Evolutionary conservation across 768 basidiomycete species (phyloP).

Genomic region (Tephrocybe rancida): DNA sequence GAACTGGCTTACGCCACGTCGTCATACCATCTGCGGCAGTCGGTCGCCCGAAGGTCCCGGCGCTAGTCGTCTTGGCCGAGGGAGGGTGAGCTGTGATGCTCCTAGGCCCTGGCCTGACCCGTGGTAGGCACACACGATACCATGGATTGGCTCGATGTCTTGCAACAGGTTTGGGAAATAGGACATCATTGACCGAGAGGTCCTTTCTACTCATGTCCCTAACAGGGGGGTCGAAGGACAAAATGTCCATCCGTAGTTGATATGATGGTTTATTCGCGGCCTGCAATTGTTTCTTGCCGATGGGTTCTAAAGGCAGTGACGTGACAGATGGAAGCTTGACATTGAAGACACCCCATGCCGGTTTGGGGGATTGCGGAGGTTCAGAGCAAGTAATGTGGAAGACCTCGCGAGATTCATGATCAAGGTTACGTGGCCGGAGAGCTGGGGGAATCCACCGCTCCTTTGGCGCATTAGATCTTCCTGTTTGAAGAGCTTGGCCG

Average conservation of each 20-base stretch:
- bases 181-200: conserved; percentile 62
- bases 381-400: conserved; percentile 49
- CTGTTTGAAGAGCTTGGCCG: conserved; percentile 17
- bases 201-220: conserved; percentile 64
- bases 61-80: conserved; percentile 25
- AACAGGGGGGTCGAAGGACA: conserved; percentile 74
- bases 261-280: conserved; percentile 39
- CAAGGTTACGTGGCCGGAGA: conserved; percentile 39
- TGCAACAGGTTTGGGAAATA: conserved; percentile 52
- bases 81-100: conserved; percentile 27
- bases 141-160: conserved; percentile 40
- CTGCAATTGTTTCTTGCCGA: conserved; percentile 51
- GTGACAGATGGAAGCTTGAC: conserved; percentile 53
- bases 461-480: conserved; percentile 28
- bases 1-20: conserved; percentile 46
- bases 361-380: conserved; percentile 50
- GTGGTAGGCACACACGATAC: conserved; percentile 45
- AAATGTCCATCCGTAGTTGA: conserved; percentile 59
- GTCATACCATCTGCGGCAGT: conserved; percentile 39
- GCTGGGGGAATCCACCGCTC: conserved; percentile 66
- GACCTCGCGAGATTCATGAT: conserved; percentile 42
- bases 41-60: conserved; percentile 45
- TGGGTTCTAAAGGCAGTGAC: conserved; percentile 36
- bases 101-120: conserved; percentile 30
- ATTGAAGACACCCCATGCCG: conserved; percentile 34